Conservation (phyloP, 106 monocot genomes). For the Dendrobium officinale region DNA sequence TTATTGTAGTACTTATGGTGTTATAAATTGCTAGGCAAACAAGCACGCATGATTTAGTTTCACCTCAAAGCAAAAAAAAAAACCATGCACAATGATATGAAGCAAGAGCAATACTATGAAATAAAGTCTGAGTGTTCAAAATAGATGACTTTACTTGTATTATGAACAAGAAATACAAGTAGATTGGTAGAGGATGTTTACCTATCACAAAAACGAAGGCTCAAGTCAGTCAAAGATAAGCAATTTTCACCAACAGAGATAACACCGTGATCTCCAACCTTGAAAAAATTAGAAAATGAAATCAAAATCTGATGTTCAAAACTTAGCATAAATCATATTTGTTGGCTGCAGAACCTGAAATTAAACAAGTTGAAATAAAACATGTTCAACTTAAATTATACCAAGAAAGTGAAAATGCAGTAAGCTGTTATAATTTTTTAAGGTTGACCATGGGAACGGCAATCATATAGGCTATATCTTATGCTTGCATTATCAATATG, state of each 20-base stretch:
- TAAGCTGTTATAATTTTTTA: background rate
- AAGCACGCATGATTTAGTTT: background rate
- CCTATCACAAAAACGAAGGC: conserved; percentile 87
- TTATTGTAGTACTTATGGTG: background rate
- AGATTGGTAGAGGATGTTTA: conserved; percentile 19
- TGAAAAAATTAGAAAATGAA: conserved; percentile 12
- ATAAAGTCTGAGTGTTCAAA: background rate
- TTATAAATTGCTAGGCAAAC: background rate
- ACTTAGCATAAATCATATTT: background rate
- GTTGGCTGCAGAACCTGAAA: background rate
- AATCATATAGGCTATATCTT: background rate
- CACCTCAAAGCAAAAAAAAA: background rate
- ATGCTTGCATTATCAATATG: background rate
- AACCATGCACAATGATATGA: background rate
- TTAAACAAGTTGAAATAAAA: background rate
- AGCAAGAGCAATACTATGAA: background rate
- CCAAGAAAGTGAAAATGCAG: background rate
- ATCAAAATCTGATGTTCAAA: background rate
- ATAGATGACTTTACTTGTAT: background rate
- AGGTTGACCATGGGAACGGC: background rate
- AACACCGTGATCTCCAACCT: conserved; percentile 80
- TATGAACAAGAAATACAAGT: background rate
- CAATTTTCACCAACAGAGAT: conserved; percentile 74
- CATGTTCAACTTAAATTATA: background rate
- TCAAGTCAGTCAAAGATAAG: conserved; percentile 63